Base-by-base conservation (phyloP, 331 rosid species). In the Erythrophleum ivorense region DNA sequence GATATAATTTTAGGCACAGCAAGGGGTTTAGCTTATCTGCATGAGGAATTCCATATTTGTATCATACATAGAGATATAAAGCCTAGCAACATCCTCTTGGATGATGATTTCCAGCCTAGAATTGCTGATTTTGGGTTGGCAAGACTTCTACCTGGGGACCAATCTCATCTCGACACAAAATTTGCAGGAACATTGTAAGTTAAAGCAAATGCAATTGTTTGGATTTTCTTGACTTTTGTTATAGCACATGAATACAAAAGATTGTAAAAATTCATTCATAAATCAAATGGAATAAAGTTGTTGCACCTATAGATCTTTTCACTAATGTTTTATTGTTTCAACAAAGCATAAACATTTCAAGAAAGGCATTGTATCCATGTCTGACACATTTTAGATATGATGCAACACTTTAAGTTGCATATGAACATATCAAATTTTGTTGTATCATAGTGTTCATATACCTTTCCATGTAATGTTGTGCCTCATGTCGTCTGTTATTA, bases 151-250 rank as follows among this genome's bases (percentile, higher is more conserved):
- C 97, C 92, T 0, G 88, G 77, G 80, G 91, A 92, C 81, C 85
- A 75, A 83, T 86, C 91, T 77, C 97, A 92, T 83, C 88, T 92
- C 24, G 90, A 84, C 70, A 91, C 97, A 80, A 86, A 59, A 86
- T 88, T 91, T 85, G 97, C 94, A 4, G 94, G 97, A 83, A 92
- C 92, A 81, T 78, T 91, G 94, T 88, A 84, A 88, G 94, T 82
- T 2, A 19, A 71, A 66, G 54, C 12, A 34, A 12, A 65, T 38
- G 41, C 40, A 50, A 64, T n/a, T 52, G 31, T 19, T 33, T 50
- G 29, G n/a, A 15, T 31, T 46, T 46, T 33, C 31, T 62, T 62
- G 40, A 60, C 43, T 62, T 62, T 62, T 33, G 31, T 31, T 62
- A 31, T 13, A 60, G 31, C 43, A 62, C n/a, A 12, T 3, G 13